A percentile compares a stretch with the other conserved stretches of the same genome.
These are phyloP conservation scores for Tardiomyces digboiensis DNA, from an alignment of 1,139 yeast genomes.

Conservation along the genomic window DNA sequence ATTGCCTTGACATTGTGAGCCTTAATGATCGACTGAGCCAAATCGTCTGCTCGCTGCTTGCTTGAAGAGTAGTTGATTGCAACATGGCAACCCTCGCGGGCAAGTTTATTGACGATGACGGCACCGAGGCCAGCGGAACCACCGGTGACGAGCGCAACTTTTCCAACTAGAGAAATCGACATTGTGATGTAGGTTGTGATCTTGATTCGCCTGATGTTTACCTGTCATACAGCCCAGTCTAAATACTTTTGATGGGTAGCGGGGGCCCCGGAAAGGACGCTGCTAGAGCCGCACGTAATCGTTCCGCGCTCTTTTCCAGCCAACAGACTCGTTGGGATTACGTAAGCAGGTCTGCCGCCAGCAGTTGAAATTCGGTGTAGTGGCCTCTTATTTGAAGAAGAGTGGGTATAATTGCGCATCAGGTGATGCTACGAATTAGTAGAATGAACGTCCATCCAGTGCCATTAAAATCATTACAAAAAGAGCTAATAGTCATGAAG, in stretches of 20 bases:
- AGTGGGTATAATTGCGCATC: too few species aligned
- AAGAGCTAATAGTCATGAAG: neutral
- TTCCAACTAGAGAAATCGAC: conserved; percentile 1
- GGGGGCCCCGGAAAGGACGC: too few species aligned
- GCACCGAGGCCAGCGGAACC: conserved; percentile 67
- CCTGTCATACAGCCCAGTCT: neutral
- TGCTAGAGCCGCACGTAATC: too few species aligned
- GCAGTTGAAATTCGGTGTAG: too few species aligned
- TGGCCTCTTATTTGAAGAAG: too few species aligned
- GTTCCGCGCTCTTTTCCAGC: too few species aligned
- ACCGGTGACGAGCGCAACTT: conserved; percentile 50
- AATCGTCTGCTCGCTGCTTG: conserved; percentile 20
- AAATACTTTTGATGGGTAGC: neutral
- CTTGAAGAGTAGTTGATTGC: conserved; percentile 37
- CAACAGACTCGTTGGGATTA: too few species aligned
- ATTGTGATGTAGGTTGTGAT: too few species aligned
- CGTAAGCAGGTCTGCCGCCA: too few species aligned
- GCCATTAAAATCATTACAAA: too few species aligned
- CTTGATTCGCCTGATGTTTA: neutral
- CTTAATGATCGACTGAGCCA: conserved; percentile 15
- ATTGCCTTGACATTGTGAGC: conserved; percentile 10
- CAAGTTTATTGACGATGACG: conserved; percentile 41
- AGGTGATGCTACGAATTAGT: too few species aligned
- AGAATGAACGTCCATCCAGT: too few species aligned
- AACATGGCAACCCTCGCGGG: conserved; percentile 33